Base-by-base conservation (phyloP, 768 basidiomycete species). In the Chalciporus sphaerocephalus region DNA sequence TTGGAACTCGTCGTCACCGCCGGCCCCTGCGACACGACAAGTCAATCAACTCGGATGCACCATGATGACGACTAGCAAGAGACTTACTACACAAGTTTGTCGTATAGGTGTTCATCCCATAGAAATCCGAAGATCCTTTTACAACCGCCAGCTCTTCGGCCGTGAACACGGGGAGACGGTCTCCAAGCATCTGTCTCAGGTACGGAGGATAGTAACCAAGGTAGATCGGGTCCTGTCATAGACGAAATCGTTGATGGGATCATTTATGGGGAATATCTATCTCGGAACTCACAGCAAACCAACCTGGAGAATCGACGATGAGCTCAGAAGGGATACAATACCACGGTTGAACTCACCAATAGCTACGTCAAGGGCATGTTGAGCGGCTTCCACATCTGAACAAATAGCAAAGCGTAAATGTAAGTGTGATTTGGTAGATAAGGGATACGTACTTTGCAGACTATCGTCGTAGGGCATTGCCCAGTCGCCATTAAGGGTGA, bases 401-500 rank as follows among this genome's bases (percentile, higher is more conserved):
- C 47, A 37, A 27, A 43, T 23, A 50, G 28, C 38, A n/a, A 46
- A 36, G 23, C 34, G 30, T 20, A 17, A 7, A 17, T 13, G 40
- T 17, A 28, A 30, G 6, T 1, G 9, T 16, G 24, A n/a, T 22
- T 32, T n/a, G 30, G 4, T 9, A 15, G 11, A 20, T 22, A 42
- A 36, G 9, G 32, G 33, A 35, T 24, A 32, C 81, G 54, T 58
- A 87, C 87, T 87, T 56, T 81, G 79, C 9, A 76, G 79, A 32
- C 62, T 72, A 51, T 85, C 75, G 52, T 87, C 83, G 50, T 80
- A 88, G 7, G 87, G 84, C 60, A 82, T 78, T 24, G 76, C 71
- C 83, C 82, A 87, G 60, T 86, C 83, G 10, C 85, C 82, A 54
- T 87, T 87, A 36, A 88, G 70, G 0, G 87, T 88, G 57, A 90